A percentile compares a stretch with the other conserved stretches of the same genome.
Conservation (phyloP, 306 rosid genomes). For the Fragaria ananassa region DNA sequence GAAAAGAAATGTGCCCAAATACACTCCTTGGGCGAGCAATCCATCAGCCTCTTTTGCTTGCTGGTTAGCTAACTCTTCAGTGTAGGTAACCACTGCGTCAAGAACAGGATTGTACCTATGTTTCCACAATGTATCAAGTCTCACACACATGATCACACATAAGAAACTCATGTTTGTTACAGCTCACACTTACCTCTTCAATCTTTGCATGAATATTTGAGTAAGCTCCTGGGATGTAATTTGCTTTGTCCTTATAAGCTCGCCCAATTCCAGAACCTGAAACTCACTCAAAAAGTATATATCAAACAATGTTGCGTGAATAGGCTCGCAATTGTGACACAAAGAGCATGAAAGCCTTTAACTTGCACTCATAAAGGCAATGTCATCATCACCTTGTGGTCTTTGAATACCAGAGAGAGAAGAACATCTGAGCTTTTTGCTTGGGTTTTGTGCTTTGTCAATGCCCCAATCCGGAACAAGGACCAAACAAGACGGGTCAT, state of each 20-base stretch:
- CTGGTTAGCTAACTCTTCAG: conserved; percentile 61
- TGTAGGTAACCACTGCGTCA: conserved; percentile 58
- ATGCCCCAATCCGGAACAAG: conserved; percentile 48
- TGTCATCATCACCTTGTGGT: conserved; percentile 60
- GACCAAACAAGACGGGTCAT: conserved; percentile 52
- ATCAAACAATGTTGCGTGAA: not conserved
- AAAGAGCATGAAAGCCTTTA: not conserved
- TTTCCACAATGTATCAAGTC: conserved; percentile 16
- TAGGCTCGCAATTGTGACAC: not conserved
- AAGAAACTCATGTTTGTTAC: not conserved
- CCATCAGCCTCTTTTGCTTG: conserved; percentile 70
- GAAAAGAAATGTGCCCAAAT: conserved; percentile 47
- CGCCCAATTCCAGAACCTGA: conserved; percentile 75
- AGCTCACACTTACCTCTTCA: conserved; percentile 45
- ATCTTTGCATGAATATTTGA: conserved; percentile 53
- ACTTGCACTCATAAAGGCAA: conserved; percentile 65
- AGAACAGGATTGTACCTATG: conserved; percentile 62
- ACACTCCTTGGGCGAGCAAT: conserved; percentile 55
- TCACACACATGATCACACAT: conserved; percentile 3
- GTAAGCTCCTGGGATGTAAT: conserved; percentile 69
- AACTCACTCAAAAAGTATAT: not conserved
- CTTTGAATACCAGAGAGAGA: conserved; percentile 30
- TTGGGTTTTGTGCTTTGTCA: conserved; percentile 6
- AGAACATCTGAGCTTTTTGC: conserved; percentile 47
- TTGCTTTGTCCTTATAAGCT: conserved; percentile 63